Evolutionary conservation across 768 basidiomycete genomes (phyloP).

Genomic region (Saitozyma podzolica): DNA sequence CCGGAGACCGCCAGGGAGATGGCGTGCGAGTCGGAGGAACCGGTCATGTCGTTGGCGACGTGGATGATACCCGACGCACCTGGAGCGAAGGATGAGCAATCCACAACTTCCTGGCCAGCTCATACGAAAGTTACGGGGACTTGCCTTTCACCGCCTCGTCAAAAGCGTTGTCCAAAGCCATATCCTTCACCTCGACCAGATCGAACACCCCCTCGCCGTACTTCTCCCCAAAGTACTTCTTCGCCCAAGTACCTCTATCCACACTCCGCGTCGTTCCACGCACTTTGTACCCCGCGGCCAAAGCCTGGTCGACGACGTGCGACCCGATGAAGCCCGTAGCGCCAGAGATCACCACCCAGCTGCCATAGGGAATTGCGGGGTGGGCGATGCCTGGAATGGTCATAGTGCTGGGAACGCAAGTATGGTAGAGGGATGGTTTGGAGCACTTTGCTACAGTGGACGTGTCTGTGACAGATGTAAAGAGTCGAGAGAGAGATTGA

Average conservation of each 20-base stretch:
- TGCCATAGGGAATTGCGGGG: too few species aligned
- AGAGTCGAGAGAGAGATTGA: too few species aligned
- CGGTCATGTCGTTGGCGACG: not conserved
- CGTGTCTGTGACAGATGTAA: too few species aligned
- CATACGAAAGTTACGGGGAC: not conserved
- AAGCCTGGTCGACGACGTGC: constrained; percentile 3
- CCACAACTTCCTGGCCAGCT: not conserved
- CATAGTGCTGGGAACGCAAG: too few species aligned
- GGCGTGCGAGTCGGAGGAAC: not conserved
- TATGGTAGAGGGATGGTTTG: too few species aligned
- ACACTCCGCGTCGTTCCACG: constrained; percentile 1
- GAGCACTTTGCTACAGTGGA: too few species aligned
- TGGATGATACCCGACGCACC: not conserved
- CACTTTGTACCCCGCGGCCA: not conserved
- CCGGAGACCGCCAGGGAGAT: not conserved
- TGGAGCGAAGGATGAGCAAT: not conserved
- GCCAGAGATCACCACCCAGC: too few species aligned
- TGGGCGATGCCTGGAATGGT: too few species aligned
- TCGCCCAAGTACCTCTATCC: not conserved
- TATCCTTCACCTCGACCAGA: not conserved
- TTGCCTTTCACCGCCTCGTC: not conserved
- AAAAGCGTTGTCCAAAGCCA: not conserved
- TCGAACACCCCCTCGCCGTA: not conserved
- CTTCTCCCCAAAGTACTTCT: not conserved
- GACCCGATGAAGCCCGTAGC: not conserved